Percentiles rank a stretch among this genome's conserved stretches.
phyloP scores from a whole-genome alignment of 2,329 filamentous ascomycete genomes.

The Tolypocladium endophyticum region DNA sequence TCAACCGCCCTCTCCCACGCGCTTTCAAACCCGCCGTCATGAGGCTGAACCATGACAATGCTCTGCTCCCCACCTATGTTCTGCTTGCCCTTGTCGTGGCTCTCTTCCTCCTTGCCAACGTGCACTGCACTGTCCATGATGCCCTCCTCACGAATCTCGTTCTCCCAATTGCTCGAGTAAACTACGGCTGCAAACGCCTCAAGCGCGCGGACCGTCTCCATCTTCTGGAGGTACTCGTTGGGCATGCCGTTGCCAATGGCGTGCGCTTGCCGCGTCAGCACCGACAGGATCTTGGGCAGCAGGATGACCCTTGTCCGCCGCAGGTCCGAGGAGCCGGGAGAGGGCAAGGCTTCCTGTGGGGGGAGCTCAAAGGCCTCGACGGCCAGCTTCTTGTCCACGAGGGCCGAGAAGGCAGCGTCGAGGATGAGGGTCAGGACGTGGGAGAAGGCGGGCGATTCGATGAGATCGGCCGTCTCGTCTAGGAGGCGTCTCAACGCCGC shows the following conservation, averaged over 20 bases:
- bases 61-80: constrained; percentile 32
- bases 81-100: constrained; percentile 7
- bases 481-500: constrained; percentile 68
- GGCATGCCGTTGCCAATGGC: constrained; percentile 70
- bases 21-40: constrained; percentile 47
- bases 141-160: constrained; percentile 45
- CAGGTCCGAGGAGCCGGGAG: constrained; percentile 38
- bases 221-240: constrained; percentile 60
- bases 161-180: constrained; percentile 75
- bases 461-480: constrained; percentile 90
- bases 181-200: constrained; percentile 81
- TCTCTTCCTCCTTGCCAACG: constrained; percentile 13
- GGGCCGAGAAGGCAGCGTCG: constrained; percentile 73
- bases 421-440: constrained; percentile 79
- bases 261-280: constrained; percentile 85
- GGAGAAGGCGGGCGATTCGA: constrained; percentile 86
- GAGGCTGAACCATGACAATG: constrained; percentile 38
- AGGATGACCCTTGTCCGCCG: constrained; percentile 51
- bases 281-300: constrained; percentile 79
- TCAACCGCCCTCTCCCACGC: constrained; percentile 56
- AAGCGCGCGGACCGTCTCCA: constrained; percentile 66
- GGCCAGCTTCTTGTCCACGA: constrained; percentile 75
- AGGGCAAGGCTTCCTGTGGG: constrained; percentile 23
- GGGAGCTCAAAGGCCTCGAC: constrained; percentile 61
- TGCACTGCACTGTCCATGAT: constrained; percentile 27